Evolutionary conservation across 2,329 filamentous ascomycete species (phyloP), one percentile per base, ranked within the genome.

Genomic region (Pseudodiploospora longispora): DNA sequence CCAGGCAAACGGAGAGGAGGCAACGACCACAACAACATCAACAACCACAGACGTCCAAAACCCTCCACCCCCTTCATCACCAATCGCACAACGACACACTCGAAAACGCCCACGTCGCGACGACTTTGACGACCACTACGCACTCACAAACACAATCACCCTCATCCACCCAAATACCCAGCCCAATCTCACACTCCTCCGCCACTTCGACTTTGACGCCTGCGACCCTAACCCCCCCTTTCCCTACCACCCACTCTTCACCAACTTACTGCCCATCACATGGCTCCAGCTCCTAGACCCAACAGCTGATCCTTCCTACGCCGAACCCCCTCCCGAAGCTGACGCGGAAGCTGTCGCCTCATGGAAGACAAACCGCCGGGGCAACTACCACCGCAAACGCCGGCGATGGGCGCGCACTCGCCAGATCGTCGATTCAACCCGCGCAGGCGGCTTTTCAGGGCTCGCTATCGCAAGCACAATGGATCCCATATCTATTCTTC

Each of bases 221-320:
- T 76, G 77, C 47, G 80, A 79, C 49, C 80, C 82, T 36, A 75
- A 74, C 51, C 76, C 65, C 8, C 72, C 55, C 38, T 62, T 72
- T 43, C 71, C 76, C 10, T 71, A 80, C 27, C 93, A 97, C 59
- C 91, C 93, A 1, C 78, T 98, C 8, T 77, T 84, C 62, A 83
- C 78, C 10, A 83, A 93, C 59, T 78, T 98, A 41, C 83, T 91
- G 56, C 80, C 84, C 5, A 71, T 97, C 30, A 91, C 87, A 29
- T 98, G 91, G 90, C 77, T 98, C 2, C 91, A 97, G 64, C 78
- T 98, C 5, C 69, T 96, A 10, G 75, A 85, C 27, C 93, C 93
- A 0, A 68, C 78, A 32, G 70, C 80, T 30, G 93, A 97, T 62
- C 74, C 77, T 1, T 79, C 84, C 4, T 95, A 95, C 64, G 65